A percentile compares a stretch with the other conserved stretches of the same genome.
Conservation (phyloP, 495 filamentous ascomycete species). For the Hyphodiscus hymeniophilus region DNA sequence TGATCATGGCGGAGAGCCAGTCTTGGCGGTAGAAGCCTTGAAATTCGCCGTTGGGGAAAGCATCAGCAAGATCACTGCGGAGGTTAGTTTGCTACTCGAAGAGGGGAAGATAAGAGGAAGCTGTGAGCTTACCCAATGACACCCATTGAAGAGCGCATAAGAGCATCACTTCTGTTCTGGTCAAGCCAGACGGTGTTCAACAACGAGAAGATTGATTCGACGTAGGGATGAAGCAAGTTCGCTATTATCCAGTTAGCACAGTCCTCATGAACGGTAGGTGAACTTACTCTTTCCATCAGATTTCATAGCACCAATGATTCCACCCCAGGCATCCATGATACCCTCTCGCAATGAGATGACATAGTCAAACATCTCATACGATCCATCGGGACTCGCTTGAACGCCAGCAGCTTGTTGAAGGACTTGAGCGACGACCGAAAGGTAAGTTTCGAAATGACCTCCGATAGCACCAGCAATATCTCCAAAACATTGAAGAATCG, state of each 20-base stretch:
- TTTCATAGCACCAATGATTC: slow-evolving; percentile 90
- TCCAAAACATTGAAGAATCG: slow-evolving; percentile 95
- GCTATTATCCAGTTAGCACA: slow-evolving; percentile 38
- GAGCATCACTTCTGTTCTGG: slow-evolving; percentile 76
- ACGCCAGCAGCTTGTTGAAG: slow-evolving; percentile 86
- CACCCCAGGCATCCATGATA: slow-evolving; percentile 98
- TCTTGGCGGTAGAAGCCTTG: slow-evolving; percentile 75
- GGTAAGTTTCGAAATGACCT: slow-evolving; percentile 84
- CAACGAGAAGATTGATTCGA: slow-evolving; percentile 83
- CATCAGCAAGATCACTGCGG: slow-evolving; percentile 80
- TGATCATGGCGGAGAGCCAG: slow-evolving; percentile 81
- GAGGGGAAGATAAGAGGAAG: too few relatives aligned
- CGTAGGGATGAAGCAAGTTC: slow-evolving; percentile 60
- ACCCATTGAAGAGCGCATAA: slow-evolving; percentile 90
- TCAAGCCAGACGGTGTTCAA: slow-evolving; percentile 76
- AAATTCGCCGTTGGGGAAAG: slow-evolving; percentile 87
- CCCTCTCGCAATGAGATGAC: slow-evolving; percentile 89
- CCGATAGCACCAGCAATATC: slow-evolving; percentile 96
- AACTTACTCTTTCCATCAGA: slow-evolving; percentile 63
- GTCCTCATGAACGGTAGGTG: neutral
- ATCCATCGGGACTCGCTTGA: slow-evolving; percentile 55
- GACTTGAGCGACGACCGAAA: slow-evolving; percentile 85
- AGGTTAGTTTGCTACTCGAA: slow-evolving; percentile 28
- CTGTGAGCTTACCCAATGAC: slow-evolving; percentile 72
- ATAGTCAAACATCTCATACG: slow-evolving; percentile 92